Conservation (phyloP, 2,329 filamentous ascomycete genomes). For the Fusarium sp. region DNA sequence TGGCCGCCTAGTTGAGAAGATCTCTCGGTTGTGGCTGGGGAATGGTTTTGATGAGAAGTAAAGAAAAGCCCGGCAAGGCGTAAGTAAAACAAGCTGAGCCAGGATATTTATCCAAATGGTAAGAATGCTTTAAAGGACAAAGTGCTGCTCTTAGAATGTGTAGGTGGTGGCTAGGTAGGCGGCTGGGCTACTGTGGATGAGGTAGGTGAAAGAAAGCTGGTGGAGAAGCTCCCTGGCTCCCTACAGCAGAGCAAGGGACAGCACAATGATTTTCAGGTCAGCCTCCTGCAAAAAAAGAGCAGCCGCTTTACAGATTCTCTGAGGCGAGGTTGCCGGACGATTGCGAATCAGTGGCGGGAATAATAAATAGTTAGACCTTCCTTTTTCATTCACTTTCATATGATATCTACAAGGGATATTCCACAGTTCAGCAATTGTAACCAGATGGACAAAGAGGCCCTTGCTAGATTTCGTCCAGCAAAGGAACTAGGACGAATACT, state of each 20-base stretch:
- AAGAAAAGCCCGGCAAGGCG: neutral
- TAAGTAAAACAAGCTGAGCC: neutral
- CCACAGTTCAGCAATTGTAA: neutral
- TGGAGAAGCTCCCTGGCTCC: neutral
- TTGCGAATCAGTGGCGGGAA: conserved; percentile 24
- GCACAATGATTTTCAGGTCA: neutral
- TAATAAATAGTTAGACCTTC: neutral
- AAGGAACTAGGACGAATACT: neutral
- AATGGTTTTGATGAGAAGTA: conserved; percentile 13
- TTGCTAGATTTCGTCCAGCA: neutral
- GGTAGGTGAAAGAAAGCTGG: neutral
- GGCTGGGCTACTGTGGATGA: conserved; percentile 14
- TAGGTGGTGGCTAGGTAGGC: conserved; percentile 1
- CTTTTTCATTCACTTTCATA: neutral
- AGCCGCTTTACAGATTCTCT: conserved; percentile 1
- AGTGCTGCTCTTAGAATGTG: conserved; percentile 14
- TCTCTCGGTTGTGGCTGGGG: conserved; percentile 37
- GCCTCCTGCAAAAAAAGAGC: conserved; percentile 1
- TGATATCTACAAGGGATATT: neutral
- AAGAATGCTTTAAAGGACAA: conserved; percentile 1
- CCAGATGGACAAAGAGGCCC: neutral
- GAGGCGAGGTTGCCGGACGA: conserved; percentile 16
- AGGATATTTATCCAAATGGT: neutral
- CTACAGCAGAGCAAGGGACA: neutral
- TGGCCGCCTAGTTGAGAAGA: conserved; percentile 18